phyloP scores from a whole-genome alignment of 1,284 basidiomycete genomes.

The Rhodotorula sp. region DNA sequence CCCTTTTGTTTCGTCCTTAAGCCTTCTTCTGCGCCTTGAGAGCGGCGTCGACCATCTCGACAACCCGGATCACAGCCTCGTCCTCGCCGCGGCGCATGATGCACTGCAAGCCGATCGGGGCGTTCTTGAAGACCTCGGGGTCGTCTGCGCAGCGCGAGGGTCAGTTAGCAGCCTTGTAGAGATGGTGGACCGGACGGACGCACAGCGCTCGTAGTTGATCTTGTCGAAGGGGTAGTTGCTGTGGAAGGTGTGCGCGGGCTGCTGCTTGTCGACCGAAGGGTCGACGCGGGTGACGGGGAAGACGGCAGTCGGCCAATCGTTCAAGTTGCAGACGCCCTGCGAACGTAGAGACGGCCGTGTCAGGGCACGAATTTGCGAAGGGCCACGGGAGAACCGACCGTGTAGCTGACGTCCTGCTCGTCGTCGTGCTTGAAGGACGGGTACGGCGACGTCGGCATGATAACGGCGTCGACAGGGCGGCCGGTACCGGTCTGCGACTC shows the following conservation, averaged over 20 bases:
- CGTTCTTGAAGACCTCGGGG: constrained; percentile 59
- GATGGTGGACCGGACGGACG: constrained; percentile 46
- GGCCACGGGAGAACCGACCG: constrained; percentile 21
- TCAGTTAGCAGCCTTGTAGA: neutral
- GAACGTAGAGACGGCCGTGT: neutral
- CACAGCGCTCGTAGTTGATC: constrained; percentile 60
- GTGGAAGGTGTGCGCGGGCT: constrained; percentile 50
- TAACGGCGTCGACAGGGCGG: constrained; percentile 61
- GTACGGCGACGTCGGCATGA: constrained; percentile 58
- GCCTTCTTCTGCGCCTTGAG: constrained; percentile 18
- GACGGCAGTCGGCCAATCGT: constrained; percentile 58
- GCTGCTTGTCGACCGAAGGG: constrained; percentile 13
- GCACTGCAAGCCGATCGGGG: constrained; percentile 67
- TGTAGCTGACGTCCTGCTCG: constrained; percentile 52
- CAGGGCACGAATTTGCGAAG: too few relatives aligned
- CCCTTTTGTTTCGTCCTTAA: neutral
- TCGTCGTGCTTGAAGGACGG: constrained; percentile 58
- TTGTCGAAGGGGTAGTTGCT: constrained; percentile 55
- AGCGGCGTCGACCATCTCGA: constrained; percentile 32
- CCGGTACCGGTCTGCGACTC: constrained; percentile 54
- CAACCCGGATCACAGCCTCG: constrained; percentile 59
- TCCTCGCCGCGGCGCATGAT: constrained; percentile 69
- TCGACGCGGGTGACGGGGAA: constrained; percentile 54
- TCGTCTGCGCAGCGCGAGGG: constrained; percentile 55
- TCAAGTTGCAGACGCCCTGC: constrained; percentile 58